Percentiles rank a stretch among this genome's conserved stretches.
Evolutionary conservation across 257 asterid species (phyloP).

Genomic region (Cruciata laevipes): DNA sequence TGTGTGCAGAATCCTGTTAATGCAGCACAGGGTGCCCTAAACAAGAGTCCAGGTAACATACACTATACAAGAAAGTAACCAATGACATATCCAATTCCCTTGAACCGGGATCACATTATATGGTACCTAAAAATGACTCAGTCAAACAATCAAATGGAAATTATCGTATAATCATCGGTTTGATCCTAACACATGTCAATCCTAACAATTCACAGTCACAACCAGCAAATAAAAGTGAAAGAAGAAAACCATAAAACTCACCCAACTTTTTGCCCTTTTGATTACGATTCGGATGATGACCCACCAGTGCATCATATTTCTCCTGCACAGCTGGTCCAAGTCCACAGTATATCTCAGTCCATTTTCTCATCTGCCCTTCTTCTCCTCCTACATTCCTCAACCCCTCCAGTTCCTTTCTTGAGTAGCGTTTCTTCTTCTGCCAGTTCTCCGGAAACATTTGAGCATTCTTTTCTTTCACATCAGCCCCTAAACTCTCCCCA

Average conservation of each 20-base stretch:
- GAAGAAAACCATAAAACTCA: slow-evolving; percentile 12
- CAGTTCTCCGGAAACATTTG: slow-evolving; percentile 13
- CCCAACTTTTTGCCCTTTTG: slow-evolving; percentile 25
- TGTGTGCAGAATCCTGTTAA: slow-evolving; percentile 8
- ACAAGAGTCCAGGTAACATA: background rate
- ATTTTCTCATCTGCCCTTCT: slow-evolving; percentile 64
- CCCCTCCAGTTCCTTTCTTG: slow-evolving; percentile 54
- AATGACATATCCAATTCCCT: background rate
- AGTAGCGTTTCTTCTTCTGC: slow-evolving; percentile 39
- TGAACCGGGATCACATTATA: background rate
- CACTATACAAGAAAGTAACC: too few relatives aligned
- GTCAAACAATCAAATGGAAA: background rate
- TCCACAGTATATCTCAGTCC: slow-evolving; percentile 73
- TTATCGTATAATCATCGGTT: background rate
- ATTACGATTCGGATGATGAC: slow-evolving; percentile 14
- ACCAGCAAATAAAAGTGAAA: background rate
- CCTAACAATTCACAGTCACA: background rate
- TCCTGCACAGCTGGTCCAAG: slow-evolving; percentile 38
- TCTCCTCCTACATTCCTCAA: slow-evolving; percentile 46
- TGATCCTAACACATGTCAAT: background rate
- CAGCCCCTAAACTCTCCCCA: slow-evolving; percentile 4
- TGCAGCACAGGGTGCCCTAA: slow-evolving; percentile 13
- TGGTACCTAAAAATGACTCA: background rate
- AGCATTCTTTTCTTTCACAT: slow-evolving; percentile 8
- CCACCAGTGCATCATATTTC: slow-evolving; percentile 52